Base-by-base conservation (phyloP, 768 basidiomycete species). In the Pleurotus cornucopiae region DNA sequence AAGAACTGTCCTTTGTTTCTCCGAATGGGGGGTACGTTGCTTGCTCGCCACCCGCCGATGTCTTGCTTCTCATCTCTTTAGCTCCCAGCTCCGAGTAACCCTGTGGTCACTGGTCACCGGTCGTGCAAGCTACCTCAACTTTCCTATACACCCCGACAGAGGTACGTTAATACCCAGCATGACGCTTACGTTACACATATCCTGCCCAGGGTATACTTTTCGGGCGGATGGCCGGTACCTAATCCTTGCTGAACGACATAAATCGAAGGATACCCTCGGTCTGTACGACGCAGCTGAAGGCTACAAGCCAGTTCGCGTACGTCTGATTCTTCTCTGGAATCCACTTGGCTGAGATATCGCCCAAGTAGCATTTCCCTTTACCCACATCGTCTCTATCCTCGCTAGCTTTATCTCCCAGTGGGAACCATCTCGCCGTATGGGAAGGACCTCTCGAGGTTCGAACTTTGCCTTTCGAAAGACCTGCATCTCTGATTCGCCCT, bases 21-120 rank as follows among this genome's bases (percentile, higher is more conserved):
- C 92, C 3, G 90, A 94, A 62, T 91, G 91, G 88, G 91, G 89
- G 63, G 94, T 95, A 73, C 76, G 94, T 82, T 18, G 6, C 41
- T 30, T 40, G 30, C 37, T 43, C 14, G 21, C 56, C 16, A 46
- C 23, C 41, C 45, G 11, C 18, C 41, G 23, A 46, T 25, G 40
- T 47, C 55, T 23, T 40, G 46, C n/a, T 41, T 14, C 41, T 58
- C 39, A 59, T 45, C 58, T 13, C 57, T 13, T 6, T 16, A 51
- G 62, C 25, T 43, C 26, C 39, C 63, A 97, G 94, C 79, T 96
- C 44, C 80, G 93, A 52, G 82, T 96, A 9, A 89, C 91, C 1
- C 74, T 95, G 44, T 94, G 94, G 88, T 93, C 91, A 11, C 73
- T 96, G 21, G 71, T 83, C 2, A 86, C 84, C 1, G 89, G 88